Evolutionary conservation across 1,284 basidiomycete species (phyloP), one percentile per base, ranked within the genome.

Genomic region (Anthracocystis panici-leucophaei): DNA sequence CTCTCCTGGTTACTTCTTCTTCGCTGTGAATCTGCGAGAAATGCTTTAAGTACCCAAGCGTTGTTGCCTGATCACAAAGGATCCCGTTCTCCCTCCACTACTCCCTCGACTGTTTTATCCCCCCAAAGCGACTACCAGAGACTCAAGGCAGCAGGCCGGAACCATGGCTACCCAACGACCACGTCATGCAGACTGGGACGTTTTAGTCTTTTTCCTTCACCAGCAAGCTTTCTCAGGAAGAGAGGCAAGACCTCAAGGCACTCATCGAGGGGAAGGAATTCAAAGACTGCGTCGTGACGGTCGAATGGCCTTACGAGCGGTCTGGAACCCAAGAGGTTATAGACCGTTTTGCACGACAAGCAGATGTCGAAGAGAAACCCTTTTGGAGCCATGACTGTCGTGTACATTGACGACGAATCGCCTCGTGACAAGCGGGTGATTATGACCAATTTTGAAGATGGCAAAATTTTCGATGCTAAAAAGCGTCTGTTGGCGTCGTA

Each of bases 401-500:
- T 56, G 29, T 56, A 46, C 54, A 56, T 56, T 35, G 54, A 56
- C 42, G 54, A 56, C 42, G 42, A 56, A 27, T 56, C 54, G 5
- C 40, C 40, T 54, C 52, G 52, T 29, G 41, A 56, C 42, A 56
- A 56, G 42, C 45, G 45, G 21, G 42, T 35, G 20, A 45, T 56
- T 18, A 45, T 56, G 8, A 21, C 54, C 54, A 42, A 56, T 42
- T 56, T 23, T 23, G 54, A 56, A 56, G 54, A 56, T 27, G 42
- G 54, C 27, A 35, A 5, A 44, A 14, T n/a, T n/a, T 45, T 45
- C 54, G 54, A 56, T 8, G 16, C 29, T 10, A n/a, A n/a, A 3
- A 56, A 9, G 54, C 54, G 54, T 33, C 3, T 56, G 54, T 45
- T 56, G 54, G 54, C 41, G 12, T 21, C 29, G 29, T 45, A 56